phyloP scores from a whole-genome alignment of 257 asterid species.

The Mitragyna speciosa region DNA sequence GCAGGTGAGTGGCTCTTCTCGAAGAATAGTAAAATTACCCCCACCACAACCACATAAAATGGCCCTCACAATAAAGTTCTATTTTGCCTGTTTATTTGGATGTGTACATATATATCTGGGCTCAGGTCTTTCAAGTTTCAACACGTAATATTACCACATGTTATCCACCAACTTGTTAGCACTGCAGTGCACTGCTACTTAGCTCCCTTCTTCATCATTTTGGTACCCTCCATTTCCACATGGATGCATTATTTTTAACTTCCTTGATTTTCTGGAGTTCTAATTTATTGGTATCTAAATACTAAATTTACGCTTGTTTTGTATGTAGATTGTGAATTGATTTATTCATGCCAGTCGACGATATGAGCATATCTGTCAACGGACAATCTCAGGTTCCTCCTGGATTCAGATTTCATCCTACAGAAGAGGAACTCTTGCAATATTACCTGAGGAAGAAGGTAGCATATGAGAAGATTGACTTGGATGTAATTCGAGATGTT shows the following conservation, averaged over 20 bases:
- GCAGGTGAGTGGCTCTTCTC: constrained; percentile 31
- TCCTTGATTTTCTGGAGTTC: background rate
- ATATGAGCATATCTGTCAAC: constrained; percentile 54
- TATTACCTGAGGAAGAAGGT: constrained; percentile 61
- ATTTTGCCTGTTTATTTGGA: background rate
- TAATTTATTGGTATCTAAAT: background rate
- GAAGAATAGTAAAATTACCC: constrained; percentile 10
- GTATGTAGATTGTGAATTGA: background rate
- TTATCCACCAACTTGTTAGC: background rate
- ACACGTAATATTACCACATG: background rate
- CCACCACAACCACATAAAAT: constrained; percentile 20
- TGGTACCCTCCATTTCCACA: background rate
- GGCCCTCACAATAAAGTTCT: constrained; percentile 4
- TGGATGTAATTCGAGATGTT: constrained; percentile 62
- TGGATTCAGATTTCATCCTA: constrained; percentile 70
- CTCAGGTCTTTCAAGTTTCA: background rate
- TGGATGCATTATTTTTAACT: background rate
- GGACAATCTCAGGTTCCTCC: constrained; percentile 70
- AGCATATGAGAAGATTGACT: constrained; percentile 44
- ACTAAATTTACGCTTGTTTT: background rate
- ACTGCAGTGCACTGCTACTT: background rate
- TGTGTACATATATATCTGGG: background rate
- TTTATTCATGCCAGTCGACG: background rate
- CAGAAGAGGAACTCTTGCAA: constrained; percentile 68
- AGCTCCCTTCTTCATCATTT: background rate